phyloP scores from a whole-genome alignment of 495 filamentous ascomycete species.

The Xylaria flabelliformis region DNA sequence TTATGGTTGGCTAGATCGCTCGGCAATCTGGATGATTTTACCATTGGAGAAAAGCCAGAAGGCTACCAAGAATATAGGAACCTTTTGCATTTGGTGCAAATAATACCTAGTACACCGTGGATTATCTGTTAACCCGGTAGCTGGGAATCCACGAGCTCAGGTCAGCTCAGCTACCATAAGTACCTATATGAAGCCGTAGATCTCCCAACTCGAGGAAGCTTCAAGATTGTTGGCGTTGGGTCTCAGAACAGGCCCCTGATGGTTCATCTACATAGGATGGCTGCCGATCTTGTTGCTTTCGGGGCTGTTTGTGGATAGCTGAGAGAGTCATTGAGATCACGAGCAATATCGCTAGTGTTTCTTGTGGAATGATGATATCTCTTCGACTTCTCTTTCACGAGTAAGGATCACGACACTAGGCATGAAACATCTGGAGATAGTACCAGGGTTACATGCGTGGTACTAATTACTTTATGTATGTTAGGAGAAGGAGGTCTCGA shows the following conservation, averaged over 20 bases:
- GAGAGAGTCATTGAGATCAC: neutral
- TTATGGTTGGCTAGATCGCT: conserved; percentile 16
- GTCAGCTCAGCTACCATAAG: neutral
- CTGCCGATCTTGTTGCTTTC: conserved; percentile 2
- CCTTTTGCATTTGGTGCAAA: neutral
- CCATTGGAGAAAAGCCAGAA: conserved; percentile 17
- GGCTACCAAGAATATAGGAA: neutral
- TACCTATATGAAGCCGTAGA: neutral
- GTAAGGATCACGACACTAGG: neutral
- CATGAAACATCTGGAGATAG: conserved; percentile 8
- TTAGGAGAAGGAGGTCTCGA: neutral
- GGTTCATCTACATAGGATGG: neutral
- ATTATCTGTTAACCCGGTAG: conserved; percentile 17
- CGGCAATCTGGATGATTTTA: conserved; percentile 15
- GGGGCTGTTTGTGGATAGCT: neutral
- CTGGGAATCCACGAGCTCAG: neutral
- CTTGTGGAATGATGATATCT: neutral
- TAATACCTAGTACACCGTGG: neutral
- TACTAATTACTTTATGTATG: conserved; percentile 1
- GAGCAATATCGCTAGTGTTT: neutral
- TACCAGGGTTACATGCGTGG: conserved; percentile 8
- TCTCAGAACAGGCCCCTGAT: neutral
- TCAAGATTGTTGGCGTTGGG: neutral
- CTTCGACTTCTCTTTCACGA: neutral
- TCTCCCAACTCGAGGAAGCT: neutral